Conservation (phyloP, 2,329 filamentous ascomycete genomes). For the Arthrinium phaeospermum region DNA sequence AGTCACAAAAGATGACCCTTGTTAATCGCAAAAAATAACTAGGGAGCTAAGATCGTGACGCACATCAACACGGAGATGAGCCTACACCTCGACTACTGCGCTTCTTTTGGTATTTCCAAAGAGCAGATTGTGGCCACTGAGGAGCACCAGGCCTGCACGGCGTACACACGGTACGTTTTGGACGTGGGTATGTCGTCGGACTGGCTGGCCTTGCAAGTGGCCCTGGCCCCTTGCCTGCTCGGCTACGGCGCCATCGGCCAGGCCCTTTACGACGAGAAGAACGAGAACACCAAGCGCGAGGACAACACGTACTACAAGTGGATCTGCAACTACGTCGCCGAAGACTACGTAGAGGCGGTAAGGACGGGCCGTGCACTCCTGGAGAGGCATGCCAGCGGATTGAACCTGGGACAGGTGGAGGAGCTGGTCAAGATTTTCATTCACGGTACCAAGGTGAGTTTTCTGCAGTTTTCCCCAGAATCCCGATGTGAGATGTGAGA, state of each 20-base stretch:
- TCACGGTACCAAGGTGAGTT: constrained; percentile 78
- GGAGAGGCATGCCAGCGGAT: constrained; percentile 74
- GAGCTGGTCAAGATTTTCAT: constrained; percentile 85
- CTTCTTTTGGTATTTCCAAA: constrained; percentile 76
- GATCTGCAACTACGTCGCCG: constrained; percentile 87
- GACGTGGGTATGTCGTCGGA: constrained; percentile 88
- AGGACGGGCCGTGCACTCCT: constrained; percentile 72
- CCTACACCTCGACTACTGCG: constrained; percentile 83
- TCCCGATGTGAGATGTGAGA: not conserved
- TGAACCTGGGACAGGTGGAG: constrained; percentile 78
- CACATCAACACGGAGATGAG: constrained; percentile 82
- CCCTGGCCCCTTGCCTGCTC: constrained; percentile 85
- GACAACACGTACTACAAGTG: constrained; percentile 85
- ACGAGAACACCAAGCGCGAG: constrained; percentile 59
- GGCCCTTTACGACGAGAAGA: constrained; percentile 67
- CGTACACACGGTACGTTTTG: constrained; percentile 84
- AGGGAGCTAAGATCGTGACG: constrained; percentile 73
- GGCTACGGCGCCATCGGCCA: constrained; percentile 83
- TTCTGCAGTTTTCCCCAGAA: not conserved
- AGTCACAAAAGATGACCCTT: not conserved
- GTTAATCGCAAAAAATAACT: constrained; percentile 17
- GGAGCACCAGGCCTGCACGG: constrained; percentile 70
- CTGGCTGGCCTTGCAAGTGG: constrained; percentile 84
- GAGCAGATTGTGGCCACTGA: constrained; percentile 74
- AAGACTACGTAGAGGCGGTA: constrained; percentile 79